Evolutionary conservation across 2,329 filamentous ascomycete species (phyloP), one percentile per base, ranked within the genome.

Genomic region (Ophiostoma sp.): DNA sequence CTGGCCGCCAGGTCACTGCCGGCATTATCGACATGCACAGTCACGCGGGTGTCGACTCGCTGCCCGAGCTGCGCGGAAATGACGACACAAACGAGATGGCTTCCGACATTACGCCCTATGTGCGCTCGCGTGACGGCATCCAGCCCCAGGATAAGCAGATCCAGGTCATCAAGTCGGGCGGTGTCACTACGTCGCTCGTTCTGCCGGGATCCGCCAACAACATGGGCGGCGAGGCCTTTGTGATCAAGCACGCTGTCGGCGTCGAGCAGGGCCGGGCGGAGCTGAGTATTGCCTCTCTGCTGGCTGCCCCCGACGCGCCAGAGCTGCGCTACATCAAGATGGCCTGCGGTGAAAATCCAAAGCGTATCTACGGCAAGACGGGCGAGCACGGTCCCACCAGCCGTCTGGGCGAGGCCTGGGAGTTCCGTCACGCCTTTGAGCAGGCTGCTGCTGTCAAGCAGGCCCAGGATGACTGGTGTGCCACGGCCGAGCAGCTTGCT

Each of bases 11-110:
- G 70, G 79, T 91, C 27, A 91, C 89, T 0, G 82, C 83, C 8
- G 89, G 89, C 20, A 87, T 91, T 74, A 86, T 91, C 67, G 89
- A 91, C 75, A 90, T 91, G 87, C 89, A 92, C 77, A 87, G 84
- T 44, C 89, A 91, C 75, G 83, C 87, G 1, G 87, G 88, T 8
- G 84, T 89, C 0, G 80, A 83, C 39, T 81, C 84, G 20, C 78
- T 90, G n/a, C 88, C 89, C 0, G 76, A 76, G 1, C 80, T 90
- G 1, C 70, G 74, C 1, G 87, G 86, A 23, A 85, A 82, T 72
- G 79, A 82, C 0, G 89, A 91, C 73, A 82, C 79, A 69, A 91
- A 91, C 74, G 89, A 91, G 77, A 78, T 88, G 74, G 87, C 85
- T 1, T 80, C 80, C 44, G 86, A 90, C 74, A 86, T 89, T 70